Conservation (phyloP, 2,329 filamentous ascomycete species). For the Fusarium penzigii region DNA sequence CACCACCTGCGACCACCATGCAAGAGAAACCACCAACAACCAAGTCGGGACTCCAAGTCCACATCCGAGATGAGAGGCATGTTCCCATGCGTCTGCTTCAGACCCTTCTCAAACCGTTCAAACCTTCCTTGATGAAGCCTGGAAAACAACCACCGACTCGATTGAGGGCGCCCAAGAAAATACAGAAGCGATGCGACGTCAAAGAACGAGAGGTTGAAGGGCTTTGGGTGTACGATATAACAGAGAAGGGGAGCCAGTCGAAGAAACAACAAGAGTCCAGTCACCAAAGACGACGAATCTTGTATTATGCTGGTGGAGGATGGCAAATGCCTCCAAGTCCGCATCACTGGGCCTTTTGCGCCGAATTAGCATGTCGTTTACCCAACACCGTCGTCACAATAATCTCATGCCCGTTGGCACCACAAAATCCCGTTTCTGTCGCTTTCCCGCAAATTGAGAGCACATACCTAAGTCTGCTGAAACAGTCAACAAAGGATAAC, state of each 20-base stretch:
- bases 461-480: slow-evolving; percentile 45
- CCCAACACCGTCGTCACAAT: slow-evolving; percentile 44
- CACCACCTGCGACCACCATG: no score
- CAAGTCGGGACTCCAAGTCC: slow-evolving; percentile 5
- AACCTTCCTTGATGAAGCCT: slow-evolving; percentile 10
- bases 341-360: slow-evolving; percentile 54
- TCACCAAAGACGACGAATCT: slow-evolving; percentile 33
- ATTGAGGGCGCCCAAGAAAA: slow-evolving; percentile 10
- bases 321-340: slow-evolving; percentile 52
- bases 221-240: slow-evolving; percentile 30
- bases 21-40: background rate
- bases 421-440: slow-evolving; percentile 48
- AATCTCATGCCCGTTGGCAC: slow-evolving; percentile 56
- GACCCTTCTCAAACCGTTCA: slow-evolving; percentile 11
- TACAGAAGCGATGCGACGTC: slow-evolving; percentile 16
- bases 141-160: slow-evolving; percentile 8
- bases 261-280: slow-evolving; percentile 14
- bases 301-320: slow-evolving; percentile 58
- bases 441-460: slow-evolving; percentile 48
- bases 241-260: background rate
- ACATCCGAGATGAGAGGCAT: slow-evolving; percentile 11
- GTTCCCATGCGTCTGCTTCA: slow-evolving; percentile 14
- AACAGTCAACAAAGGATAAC: slow-evolving; percentile 33
- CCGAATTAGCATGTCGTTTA: slow-evolving; percentile 45
- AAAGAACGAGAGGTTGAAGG: slow-evolving; percentile 21